phyloP scores from a whole-genome alignment of 768 basidiomycete genomes.

The Naganishia friedmannii region DNA sequence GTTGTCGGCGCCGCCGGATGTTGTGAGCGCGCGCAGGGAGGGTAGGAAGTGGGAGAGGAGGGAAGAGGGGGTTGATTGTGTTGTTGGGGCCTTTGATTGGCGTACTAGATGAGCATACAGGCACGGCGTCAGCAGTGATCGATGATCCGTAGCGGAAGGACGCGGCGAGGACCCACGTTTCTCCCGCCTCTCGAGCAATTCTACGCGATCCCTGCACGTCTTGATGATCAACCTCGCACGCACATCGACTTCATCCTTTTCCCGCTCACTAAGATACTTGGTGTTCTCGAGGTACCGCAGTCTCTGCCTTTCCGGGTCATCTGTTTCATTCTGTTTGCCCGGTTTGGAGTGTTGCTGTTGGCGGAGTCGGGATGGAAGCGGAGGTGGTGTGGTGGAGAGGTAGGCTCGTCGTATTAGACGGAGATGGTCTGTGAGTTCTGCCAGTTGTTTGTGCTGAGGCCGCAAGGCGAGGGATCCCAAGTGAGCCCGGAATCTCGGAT shows the following conservation, averaged over 20 bases:
- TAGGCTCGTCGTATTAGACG: constrained; percentile 77
- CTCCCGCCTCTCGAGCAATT: constrained; percentile 82
- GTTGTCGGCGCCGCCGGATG: neutral
- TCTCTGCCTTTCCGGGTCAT: constrained; percentile 34
- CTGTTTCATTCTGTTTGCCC: constrained; percentile 11
- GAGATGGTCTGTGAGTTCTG: constrained; percentile 57
- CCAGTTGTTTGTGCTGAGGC: constrained; percentile 43
- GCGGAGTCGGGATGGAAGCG: constrained; percentile 58
- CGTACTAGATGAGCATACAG: constrained; percentile 21
- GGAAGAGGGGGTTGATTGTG: constrained; percentile 31
- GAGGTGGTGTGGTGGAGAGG: constrained; percentile 64
- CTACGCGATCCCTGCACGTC: constrained; percentile 80
- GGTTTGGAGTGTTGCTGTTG: constrained; percentile 20
- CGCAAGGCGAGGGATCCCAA: neutral
- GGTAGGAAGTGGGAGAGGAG: constrained; percentile 62
- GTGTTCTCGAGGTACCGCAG: constrained; percentile 47
- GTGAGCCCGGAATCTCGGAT: neutral
- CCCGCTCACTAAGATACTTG: constrained; percentile 67
- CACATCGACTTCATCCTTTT: constrained; percentile 92
- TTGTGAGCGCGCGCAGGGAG: constrained; percentile 48
- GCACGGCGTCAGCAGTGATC: no score
- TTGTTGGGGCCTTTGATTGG: constrained; percentile 35
- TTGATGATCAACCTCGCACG: constrained; percentile 81
- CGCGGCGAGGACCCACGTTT: constrained; percentile 72
- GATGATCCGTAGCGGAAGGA: no score